Evolutionary conservation across 2,329 filamentous ascomycete genomes (phyloP), one percentile per base, ranked within the genome.

Genomic region (Aspergillus udagawae): DNA sequence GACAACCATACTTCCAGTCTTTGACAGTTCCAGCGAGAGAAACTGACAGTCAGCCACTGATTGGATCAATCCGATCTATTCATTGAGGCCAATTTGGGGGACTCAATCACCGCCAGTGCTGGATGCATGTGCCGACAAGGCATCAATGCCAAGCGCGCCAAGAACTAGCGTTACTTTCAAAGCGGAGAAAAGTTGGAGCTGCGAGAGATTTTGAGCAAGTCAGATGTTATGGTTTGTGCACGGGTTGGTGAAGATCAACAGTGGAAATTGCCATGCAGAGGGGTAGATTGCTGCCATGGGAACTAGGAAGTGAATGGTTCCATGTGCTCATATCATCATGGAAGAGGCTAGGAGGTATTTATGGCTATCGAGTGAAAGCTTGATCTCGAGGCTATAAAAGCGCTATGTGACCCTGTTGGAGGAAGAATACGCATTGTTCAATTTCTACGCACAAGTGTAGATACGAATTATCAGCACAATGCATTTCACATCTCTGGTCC

Each of bases 401-500:
- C 32, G 32, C 32, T 35, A 35, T 17, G 32, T 35, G 32, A 35
- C 14, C 14, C 32, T 4, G 32, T 35, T 35, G 12, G 32, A 35
- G 32, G 32, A 5, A 4, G 12, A 14, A 35, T 35, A 29, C 28
- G 3, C 3, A 29, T 29, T 10, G 28, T 29, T 3, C 41, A 41
- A 20, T 12, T 14, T 4, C 32, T 35, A 4, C 32, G 4, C 5
- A 35, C 44, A 23, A 23, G 20, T 14, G 12, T 10, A 21, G 6
- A 3, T 12, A 8, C 10, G 3, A 47, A 47, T 7, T 2, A 25
- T 25, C 21, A 47, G 4, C 21, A 56, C n/a, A 47, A 61, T 63
- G 60, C 56, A 61, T 50, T 44, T 60, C 25, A 35, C 56, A 14
- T 53, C 51, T 20, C 52, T 63, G 20, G 44, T 63, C 17, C 21